Base-by-base conservation (phyloP, 2,329 filamentous ascomycete genomes). In the Pezicula rhizophila region DNA sequence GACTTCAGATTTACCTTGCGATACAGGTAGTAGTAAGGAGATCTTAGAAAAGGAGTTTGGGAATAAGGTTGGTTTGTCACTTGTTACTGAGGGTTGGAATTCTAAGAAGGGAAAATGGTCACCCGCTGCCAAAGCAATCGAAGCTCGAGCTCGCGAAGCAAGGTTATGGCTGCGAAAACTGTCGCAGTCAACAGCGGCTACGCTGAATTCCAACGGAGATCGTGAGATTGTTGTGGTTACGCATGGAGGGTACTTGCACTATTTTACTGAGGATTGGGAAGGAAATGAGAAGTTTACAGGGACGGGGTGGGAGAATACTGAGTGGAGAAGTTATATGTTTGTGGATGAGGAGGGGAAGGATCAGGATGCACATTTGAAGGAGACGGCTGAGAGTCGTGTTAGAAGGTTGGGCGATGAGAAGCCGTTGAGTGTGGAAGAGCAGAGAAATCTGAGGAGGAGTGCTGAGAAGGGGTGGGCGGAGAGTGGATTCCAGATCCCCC, bases 241-340 rank as follows among this genome's bases (percentile, higher is more conserved):
- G 3, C 90, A 95, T 60, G 90, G 90, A 2, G 87, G 86, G 1
- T 87, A 91, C 58, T 64, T 95, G 59, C 90, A 96, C 65, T 95
- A 89, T 60, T 70, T 96, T 54, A 93, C 88, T 0, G 80, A 90
- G 57, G 89, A 95, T 60, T 95, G 84, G 80, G 73, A 80, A 47
- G 85, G 82, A 2, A 47, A 52, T 25, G 51, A 52, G 12, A 54
- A 51, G 42, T 59, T 59, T 17, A 51, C 46, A 4, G 62, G 61
- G 1, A 65, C 63, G 0, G 61, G 62, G 6, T 65, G 62, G 63
- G 48, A 49, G 35, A 65, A 65, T 50, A 62, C 57, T 0, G 62
- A 65, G 54, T 60, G 46, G 25, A 45, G 63, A 15, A 54, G 49
- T 33, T 65, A 63, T 52, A 45, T 46, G 12, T 65, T 65, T 47